phyloP scores from a whole-genome alignment of 495 filamentous ascomycete species.

The Penicillium soppii region DNA sequence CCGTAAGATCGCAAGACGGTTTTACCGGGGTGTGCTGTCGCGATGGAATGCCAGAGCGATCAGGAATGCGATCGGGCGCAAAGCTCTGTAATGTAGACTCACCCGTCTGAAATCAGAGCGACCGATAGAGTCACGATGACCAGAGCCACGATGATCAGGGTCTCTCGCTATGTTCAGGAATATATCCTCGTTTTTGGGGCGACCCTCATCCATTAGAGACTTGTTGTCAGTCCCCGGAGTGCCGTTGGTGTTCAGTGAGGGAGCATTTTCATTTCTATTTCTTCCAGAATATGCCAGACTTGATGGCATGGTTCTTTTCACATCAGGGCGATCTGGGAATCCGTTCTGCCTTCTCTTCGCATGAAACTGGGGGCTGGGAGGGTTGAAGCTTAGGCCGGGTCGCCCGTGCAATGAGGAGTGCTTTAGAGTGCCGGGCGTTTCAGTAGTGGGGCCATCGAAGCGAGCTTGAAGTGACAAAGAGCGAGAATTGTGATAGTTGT shows the following conservation, averaged over 20 bases:
- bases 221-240: conserved; percentile 22
- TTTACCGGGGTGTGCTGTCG: neutral
- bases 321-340: conserved; percentile 30
- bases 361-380: conserved; percentile 22
- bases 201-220: conserved; percentile 29
- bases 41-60: neutral
- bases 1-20: too few species aligned
- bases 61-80: conserved; percentile 2
- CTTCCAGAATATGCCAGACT: conserved; percentile 27
- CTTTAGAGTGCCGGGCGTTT: conserved; percentile 21
- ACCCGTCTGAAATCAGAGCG: conserved; percentile 52
- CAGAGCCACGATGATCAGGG: too few species aligned
- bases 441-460: conserved; percentile 21
- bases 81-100: conserved; percentile 21
- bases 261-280: conserved; percentile 31
- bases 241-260: conserved; percentile 10
- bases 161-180: conserved; percentile 63
- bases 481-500: neutral
- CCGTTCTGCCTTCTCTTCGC: conserved; percentile 27
- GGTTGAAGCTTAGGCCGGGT: conserved; percentile 26
- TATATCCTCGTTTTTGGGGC: conserved; percentile 54
- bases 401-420: conserved; percentile 22
- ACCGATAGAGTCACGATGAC: conserved; percentile 43
- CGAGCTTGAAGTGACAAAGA: conserved; percentile 7
- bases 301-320: conserved; percentile 36